phyloP scores from a whole-genome alignment of 1,139 yeast genomes.

The Diutina rugosa region DNA sequence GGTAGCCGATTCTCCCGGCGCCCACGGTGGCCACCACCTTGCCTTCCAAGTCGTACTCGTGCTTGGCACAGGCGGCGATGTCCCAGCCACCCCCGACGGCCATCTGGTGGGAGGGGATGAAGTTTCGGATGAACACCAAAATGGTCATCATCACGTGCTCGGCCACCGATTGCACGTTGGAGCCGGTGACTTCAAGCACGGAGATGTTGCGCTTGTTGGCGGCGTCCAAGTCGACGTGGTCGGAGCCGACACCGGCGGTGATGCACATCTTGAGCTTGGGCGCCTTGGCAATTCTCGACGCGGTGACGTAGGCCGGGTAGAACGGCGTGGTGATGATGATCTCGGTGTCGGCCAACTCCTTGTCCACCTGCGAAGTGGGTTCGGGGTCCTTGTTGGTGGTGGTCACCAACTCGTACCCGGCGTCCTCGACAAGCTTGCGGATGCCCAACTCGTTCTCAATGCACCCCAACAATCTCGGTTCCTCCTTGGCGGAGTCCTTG shows the following conservation, averaged over 20 bases:
- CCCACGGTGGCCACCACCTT: constrained; percentile 73
- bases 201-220: constrained; percentile 53
- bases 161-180: constrained; percentile 70
- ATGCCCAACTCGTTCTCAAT: constrained; percentile 70
- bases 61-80: constrained; percentile 66
- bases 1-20: constrained; percentile 72
- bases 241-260: constrained; percentile 83
- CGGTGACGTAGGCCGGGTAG: constrained; percentile 68
- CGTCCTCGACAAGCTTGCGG: constrained; percentile 45
- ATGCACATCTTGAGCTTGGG: constrained; percentile 60
- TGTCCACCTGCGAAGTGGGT: constrained; percentile 41
- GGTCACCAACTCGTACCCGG: constrained; percentile 58
- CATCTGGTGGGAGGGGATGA: constrained; percentile 68
- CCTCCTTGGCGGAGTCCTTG: constrained; percentile 45
- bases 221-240: constrained; percentile 64
- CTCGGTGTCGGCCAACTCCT: constrained; percentile 58
- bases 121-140: constrained; percentile 59
- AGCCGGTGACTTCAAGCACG: constrained; percentile 73
- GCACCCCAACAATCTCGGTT: constrained; percentile 51
- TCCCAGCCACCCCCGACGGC: constrained; percentile 53
- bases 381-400: constrained; percentile 65
- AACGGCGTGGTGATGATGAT: constrained; percentile 73
- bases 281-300: constrained; percentile 55
- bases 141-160: constrained; percentile 75
- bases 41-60: constrained; percentile 63